Evolutionary conservation across 2,329 filamentous ascomycete genomes (phyloP), one percentile per base, ranked within the genome.

Genomic region (Aureobasidium sp.): DNA sequence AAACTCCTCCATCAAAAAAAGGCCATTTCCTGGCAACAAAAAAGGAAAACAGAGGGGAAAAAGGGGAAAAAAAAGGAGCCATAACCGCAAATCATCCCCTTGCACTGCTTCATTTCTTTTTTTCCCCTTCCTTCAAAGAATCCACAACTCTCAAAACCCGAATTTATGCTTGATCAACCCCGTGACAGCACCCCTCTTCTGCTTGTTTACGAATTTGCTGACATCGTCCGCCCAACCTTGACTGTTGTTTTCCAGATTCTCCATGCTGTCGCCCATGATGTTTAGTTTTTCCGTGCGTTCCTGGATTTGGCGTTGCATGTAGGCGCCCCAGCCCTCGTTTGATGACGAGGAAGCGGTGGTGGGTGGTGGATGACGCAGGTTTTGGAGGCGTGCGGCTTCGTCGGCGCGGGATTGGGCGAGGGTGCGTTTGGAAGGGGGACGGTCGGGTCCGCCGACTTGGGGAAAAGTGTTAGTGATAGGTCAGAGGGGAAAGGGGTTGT

Each of bases 381-480:
- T 62, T 27, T 69, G 60, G 40, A 66, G 59, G 40, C 70, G 63
- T 34, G 70, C 66, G 56, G 84, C 77, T 57, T 89, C 82, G 63
- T 95, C 89, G 5, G 84, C 79, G 1, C 82, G 84, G 30, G 86
- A 80, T 45, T 93, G 90, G 1, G 84, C 86, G 42, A 93, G 68
- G 87, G 94, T 94, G 30, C 86, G 82, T 70, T 94, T 94, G 56
- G 87, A 93, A 1, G 89, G 85, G 3, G 91, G 93, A 2, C 93
- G 81, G 63, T 93, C 86, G 1, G 90, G 84, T 0, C 91, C 91
- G 47, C 91, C 89, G 56, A 98, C 56, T 57, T 16, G 5, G 17
- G 8, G 2, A 7, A 25, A 11, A 34, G 22, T 27, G 10, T 17
- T 19, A 17, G 40, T 22, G 6, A 39, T 7, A 24, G 22, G 25